These are phyloP conservation scores for Fusarium aywerte DNA, from an alignment of 2,329 filamentous ascomycete species.

Conservation along the genomic window DNA sequence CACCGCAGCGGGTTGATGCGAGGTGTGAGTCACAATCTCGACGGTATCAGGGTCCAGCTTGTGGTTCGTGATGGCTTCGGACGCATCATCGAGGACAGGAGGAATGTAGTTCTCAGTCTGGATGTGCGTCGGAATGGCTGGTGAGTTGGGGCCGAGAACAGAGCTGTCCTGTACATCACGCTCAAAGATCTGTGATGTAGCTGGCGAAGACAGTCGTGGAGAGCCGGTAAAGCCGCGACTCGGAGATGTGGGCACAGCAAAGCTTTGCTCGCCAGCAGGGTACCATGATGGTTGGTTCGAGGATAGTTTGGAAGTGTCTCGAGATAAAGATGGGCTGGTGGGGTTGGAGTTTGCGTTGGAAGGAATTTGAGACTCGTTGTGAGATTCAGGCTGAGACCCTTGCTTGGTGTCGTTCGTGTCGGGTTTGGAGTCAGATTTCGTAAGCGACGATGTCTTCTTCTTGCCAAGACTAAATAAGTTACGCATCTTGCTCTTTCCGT, in stretches of 20 bases:
- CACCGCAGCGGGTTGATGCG: conserved; percentile 81
- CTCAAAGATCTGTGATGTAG: conserved; percentile 87
- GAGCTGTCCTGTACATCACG: conserved; percentile 89
- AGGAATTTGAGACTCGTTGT: conserved; percentile 45
- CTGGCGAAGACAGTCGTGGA: conserved; percentile 80
- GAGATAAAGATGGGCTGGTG: conserved; percentile 50
- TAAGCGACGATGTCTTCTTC: conserved; percentile 59
- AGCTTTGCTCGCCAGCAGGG: conserved; percentile 56
- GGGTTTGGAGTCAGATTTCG: conserved; percentile 29
- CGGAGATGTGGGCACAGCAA: conserved; percentile 70
- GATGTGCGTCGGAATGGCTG: conserved; percentile 92
- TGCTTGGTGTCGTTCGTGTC: conserved; percentile 25
- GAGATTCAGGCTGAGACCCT: conserved; percentile 28
- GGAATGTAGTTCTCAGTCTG: conserved; percentile 95
- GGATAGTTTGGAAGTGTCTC: conserved; percentile 53
- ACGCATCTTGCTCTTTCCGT: conserved; percentile 62
- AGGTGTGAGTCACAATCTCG: conserved; percentile 88
- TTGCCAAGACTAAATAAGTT: conserved; percentile 70
- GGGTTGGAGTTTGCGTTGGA: conserved; percentile 51
- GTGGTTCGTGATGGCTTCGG: conserved; percentile 88
- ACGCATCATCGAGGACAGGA: conserved; percentile 88
- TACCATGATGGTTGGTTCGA: conserved; percentile 56
- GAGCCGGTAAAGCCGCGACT: conserved; percentile 74
- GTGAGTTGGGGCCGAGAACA: conserved; percentile 74
- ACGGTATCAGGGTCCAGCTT: conserved; percentile 88